These are phyloP conservation scores for Ascochyta viciae-villosae DNA, from an alignment of 2,329 filamentous ascomycete species.

Conservation along the genomic window DNA sequence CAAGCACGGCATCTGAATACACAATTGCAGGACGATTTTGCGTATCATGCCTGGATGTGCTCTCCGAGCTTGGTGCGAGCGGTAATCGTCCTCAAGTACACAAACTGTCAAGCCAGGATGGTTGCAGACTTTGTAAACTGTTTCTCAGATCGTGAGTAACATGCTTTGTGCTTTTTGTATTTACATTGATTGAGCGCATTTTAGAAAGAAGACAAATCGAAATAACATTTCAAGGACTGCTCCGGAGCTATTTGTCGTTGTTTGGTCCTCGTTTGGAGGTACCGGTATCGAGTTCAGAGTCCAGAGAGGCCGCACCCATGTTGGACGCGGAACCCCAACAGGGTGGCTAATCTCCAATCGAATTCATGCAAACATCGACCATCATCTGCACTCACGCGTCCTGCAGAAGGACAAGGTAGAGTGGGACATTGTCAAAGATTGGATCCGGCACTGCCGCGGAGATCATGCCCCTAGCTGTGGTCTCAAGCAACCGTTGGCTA, in stretches of 20 bases:
- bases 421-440: not conserved
- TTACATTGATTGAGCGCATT: not conserved
- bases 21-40: not conserved
- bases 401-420: not conserved
- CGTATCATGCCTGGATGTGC: not conserved
- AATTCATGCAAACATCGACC: not conserved
- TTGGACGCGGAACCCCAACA: not conserved
- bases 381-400: not conserved
- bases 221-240: not conserved
- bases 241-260: not conserved
- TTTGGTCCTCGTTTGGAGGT: constrained; percentile 1
- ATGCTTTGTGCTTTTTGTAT: no score
- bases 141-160: constrained; percentile 5
- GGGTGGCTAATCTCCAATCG: not conserved
- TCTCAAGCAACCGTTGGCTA: not conserved
- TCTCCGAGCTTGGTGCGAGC: not conserved
- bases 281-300: constrained; percentile 2
- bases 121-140: constrained; percentile 4
- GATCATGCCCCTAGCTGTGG: not conserved
- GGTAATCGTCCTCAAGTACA: not conserved
- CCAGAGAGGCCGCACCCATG: not conserved
- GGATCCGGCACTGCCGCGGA: not conserved
- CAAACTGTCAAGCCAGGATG: not conserved
- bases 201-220: not conserved
- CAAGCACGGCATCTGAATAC: not conserved